Percentiles rank a stretch among this genome's conserved stretches.
phyloP scores from a whole-genome alignment of 805 yeast species.

The Ogataea polymorpha region DNA sequence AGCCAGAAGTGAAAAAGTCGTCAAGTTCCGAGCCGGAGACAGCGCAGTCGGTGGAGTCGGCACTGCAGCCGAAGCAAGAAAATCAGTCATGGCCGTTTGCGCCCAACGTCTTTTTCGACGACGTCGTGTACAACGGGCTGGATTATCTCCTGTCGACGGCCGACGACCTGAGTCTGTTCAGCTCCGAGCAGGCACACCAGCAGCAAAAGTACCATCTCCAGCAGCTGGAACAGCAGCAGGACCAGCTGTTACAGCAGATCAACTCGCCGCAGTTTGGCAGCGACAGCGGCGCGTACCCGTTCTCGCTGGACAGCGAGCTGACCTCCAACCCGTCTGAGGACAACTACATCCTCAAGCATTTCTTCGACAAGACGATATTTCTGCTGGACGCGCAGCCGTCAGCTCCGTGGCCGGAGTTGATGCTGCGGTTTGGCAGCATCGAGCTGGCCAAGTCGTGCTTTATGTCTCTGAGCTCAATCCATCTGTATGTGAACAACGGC shows the following conservation, averaged over 20 bases:
- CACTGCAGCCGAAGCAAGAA: not conserved
- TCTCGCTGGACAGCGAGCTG: conserved; percentile 6
- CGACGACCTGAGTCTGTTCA: conserved; percentile 16
- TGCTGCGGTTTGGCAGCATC: conserved; percentile 53
- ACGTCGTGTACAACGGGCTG: conserved; percentile 31
- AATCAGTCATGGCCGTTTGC: not conserved
- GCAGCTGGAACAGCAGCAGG: conserved; percentile 19
- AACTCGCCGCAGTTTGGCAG: conserved; percentile 8
- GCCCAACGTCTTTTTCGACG: conserved; percentile 21
- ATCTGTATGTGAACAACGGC: conserved; percentile 53
- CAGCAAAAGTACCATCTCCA: conserved; percentile 18
- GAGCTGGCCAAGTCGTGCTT: conserved; percentile 58
- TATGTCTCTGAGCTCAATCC: conserved; percentile 53
- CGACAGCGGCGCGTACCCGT: conserved; percentile 1
- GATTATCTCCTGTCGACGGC: conserved; percentile 30
- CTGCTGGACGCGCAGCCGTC: conserved; percentile 58
- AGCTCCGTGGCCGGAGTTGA: conserved; percentile 60
- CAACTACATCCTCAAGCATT: conserved; percentile 52
- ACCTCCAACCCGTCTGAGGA: conserved; percentile 42
- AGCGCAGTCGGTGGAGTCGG: not conserved
- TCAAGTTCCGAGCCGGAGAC: not conserved
- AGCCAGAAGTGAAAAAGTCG: not conserved
- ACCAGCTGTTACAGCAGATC: conserved; percentile 17
- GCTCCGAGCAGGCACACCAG: conserved; percentile 15
- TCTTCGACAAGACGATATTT: conserved; percentile 51